These are phyloP conservation scores for Phialophora expanda DNA, from an alignment of 2,329 filamentous ascomycete species.

Conservation along the genomic window DNA sequence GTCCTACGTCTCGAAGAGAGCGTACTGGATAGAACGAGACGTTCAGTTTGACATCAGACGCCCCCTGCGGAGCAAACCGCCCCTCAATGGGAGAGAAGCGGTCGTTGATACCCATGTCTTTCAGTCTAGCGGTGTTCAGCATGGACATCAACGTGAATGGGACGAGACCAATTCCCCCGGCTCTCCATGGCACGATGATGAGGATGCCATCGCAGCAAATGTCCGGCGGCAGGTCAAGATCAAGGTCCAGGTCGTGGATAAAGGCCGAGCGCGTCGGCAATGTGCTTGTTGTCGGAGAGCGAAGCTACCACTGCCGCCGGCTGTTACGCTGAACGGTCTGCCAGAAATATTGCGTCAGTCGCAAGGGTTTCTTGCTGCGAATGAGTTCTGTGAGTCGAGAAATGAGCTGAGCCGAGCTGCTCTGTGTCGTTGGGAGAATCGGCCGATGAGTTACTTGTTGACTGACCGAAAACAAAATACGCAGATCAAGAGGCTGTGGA, in stretches of 20 bases:
- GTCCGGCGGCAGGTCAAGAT: neutral
- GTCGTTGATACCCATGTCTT: neutral
- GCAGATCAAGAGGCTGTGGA: constrained; percentile 8
- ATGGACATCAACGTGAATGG: neutral
- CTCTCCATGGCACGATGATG: neutral
- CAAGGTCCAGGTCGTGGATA: neutral
- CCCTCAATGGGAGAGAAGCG: neutral
- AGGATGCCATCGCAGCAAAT: neutral
- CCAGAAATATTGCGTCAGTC: constrained; percentile 4
- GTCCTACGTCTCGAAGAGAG: constrained; percentile 10
- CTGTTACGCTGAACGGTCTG: neutral
- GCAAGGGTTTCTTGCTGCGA: constrained; percentile 6
- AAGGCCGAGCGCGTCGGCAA: neutral
- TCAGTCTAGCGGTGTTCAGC: neutral
- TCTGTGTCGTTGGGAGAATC: neutral
- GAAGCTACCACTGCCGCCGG: neutral
- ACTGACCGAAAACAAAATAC: no score
- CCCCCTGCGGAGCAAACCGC: neutral
- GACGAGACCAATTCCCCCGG: neutral
- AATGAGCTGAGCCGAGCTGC: neutral
- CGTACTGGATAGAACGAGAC: constrained; percentile 6
- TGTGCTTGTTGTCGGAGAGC: neutral
- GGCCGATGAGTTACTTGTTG: neutral
- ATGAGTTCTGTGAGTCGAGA: constrained; percentile 8
- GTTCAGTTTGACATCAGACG: neutral